phyloP scores from a whole-genome alignment of 345 rosid genomes.

The Angophora floribunda region DNA sequence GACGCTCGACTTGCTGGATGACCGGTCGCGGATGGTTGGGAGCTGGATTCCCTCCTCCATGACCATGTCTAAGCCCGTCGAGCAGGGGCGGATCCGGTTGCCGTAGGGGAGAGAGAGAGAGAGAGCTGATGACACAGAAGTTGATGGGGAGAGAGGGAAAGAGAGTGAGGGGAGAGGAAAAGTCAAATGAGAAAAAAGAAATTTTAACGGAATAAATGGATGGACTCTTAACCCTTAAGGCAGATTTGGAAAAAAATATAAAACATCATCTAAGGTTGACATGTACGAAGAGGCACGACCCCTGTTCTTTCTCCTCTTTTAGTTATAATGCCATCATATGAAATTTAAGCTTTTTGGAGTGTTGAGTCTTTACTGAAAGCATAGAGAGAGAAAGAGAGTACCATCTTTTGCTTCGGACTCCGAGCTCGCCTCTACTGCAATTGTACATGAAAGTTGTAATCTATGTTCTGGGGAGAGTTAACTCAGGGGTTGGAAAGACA shows the following conservation, averaged over 20 bases:
- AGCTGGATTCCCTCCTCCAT: neutral
- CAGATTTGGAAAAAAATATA: neutral
- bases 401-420: neutral
- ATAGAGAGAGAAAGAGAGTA: neutral
- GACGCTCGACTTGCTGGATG: neutral
- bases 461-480: constrained; percentile 22
- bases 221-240: too few relatives aligned
- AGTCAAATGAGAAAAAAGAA: neutral
- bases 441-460: neutral
- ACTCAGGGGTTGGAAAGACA: too few relatives aligned
- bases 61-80: neutral
- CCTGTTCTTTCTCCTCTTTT: too few relatives aligned
- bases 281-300: too few relatives aligned
- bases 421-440: neutral
- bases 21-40: neutral
- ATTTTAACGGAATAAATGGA: neutral
- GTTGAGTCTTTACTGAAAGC: too few relatives aligned
- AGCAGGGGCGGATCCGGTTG: neutral
- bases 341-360: too few relatives aligned
- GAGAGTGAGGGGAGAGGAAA: neutral
- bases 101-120: neutral
- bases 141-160: neutral
- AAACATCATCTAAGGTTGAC: too few relatives aligned
- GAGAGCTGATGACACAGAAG: too few relatives aligned
- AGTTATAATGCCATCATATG: too few relatives aligned